These are phyloP conservation scores for Luzula sylvatica DNA, from an alignment of 176 grass and related monocot genomes.

Conservation along the genomic window DNA sequence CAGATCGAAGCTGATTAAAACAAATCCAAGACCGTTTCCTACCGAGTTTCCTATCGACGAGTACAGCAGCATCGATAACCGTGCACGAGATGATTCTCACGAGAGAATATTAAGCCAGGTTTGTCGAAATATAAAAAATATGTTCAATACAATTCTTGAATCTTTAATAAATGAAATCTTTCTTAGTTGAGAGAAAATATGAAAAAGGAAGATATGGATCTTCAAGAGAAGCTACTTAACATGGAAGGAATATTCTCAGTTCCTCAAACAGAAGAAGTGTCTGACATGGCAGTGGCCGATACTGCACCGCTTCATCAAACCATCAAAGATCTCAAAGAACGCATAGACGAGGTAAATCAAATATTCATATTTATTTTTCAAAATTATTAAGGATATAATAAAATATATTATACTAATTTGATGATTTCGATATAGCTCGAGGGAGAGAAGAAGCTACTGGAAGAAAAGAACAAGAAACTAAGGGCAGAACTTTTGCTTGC, in stretches of 20 bases:
- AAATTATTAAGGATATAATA: not conserved
- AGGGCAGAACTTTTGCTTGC: conserved; percentile 24
- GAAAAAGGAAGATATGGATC: conserved; percentile 59
- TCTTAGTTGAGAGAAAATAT: conserved; percentile 65
- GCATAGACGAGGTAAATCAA: conserved; percentile 35
- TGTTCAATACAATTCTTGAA: not conserved
- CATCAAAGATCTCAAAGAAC: conserved; percentile 43
- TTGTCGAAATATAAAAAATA: not conserved
- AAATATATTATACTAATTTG: not conserved
- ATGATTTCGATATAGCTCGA: conserved; percentile 9
- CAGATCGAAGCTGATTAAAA: conserved; percentile 72
- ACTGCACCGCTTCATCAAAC: conserved; percentile 35
- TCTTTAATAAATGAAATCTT: conserved; percentile 14
- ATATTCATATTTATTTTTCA: not conserved
- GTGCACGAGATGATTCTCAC: conserved; percentile 20
- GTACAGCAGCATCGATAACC: conserved; percentile 24
- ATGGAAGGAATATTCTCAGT: conserved; percentile 58
- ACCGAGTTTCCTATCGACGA: not conserved
- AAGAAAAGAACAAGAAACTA: conserved; percentile 33
- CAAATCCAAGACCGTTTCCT: conserved; percentile 20
- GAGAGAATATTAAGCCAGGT: conserved; percentile 54
- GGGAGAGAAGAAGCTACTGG: conserved; percentile 25
- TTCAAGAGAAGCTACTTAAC: conserved; percentile 51
- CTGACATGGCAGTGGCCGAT: conserved; percentile 26
- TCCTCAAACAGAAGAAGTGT: conserved; percentile 20